Base-by-base conservation (phyloP, 2,329 filamentous ascomycete species). In the Sphaerulina musiva region DNA sequence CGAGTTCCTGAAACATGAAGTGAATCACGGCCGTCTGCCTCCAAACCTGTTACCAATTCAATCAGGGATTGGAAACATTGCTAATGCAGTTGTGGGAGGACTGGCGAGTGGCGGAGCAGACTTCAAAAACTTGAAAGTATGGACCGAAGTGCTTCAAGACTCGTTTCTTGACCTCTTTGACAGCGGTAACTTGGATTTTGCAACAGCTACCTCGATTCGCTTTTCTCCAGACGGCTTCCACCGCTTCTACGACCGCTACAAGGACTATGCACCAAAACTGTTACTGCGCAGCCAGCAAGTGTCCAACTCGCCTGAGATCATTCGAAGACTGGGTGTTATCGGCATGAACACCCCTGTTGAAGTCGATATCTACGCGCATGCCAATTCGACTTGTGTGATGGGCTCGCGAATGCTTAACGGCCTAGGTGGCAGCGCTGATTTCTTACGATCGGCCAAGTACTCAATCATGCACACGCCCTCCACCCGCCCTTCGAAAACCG, bases 301-400 rank as follows among this genome's bases (percentile, higher is more conserved):
- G 8, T 91, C 86, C 66, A 95, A 95, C 79, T 86, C 84, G 2
- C 89, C 89, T 56, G 89, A 95, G 73, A 90, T 95, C 73, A 95
- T 95, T 75, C 83, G 88, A 52, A 82, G 89, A 26, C 78, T 95
- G 1, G 89, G 89, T 57, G 84, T 90, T 62, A 95, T 95, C 64
- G 89, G 88, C 70, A 95, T 95, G 89, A 95, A 95, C 79, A 95
- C 89, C 0, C 89, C 89, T 20, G 88, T 95, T 45, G 90, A 95
- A 74, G 89, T 95, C 12, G 90, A 95, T 73, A 95, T 95, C 66
- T 95, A 95, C 74, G 90, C 89, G 2, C 89, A 95, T 74, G 90
- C 90, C 64, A 95, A 95, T 81, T 85, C 80, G 58, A 95, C 89
- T 51, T 91, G 87, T 68, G 89, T 95, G 20, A 89, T 93, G 83